These are phyloP conservation scores for Beauveria varroae DNA, from an alignment of 2,329 filamentous ascomycete genomes.

Conservation along the genomic window DNA sequence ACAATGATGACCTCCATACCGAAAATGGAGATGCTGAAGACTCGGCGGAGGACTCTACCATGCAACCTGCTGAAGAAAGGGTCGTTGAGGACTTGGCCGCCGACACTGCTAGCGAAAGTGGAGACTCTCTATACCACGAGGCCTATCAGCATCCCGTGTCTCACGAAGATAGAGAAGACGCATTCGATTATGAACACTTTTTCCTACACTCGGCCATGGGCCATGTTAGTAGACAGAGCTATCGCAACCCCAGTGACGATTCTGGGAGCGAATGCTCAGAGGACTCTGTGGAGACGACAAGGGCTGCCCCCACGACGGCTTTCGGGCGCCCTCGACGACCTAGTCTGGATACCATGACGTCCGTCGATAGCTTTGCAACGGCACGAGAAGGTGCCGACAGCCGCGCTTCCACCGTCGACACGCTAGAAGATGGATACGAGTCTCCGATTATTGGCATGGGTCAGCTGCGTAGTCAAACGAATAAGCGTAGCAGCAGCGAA, in stretches of 20 bases:
- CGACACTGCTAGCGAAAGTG: constrained; percentile 52
- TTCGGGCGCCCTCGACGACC: constrained; percentile 35
- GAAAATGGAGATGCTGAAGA: constrained; percentile 22
- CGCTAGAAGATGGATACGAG: constrained; percentile 8
- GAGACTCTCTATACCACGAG: constrained; percentile 57
- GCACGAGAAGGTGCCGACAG: constrained; percentile 43
- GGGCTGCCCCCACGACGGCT: constrained; percentile 33
- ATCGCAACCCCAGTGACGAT: constrained; percentile 28
- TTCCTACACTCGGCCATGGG: constrained; percentile 91
- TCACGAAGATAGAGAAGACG: constrained; percentile 89
- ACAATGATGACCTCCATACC: constrained; percentile 31
- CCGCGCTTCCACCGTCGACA: constrained; percentile 21
- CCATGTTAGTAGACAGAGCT: constrained; percentile 47
- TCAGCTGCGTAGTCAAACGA: not conserved
- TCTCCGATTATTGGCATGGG: constrained; percentile 4
- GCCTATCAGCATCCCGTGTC: constrained; percentile 54
- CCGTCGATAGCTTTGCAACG: constrained; percentile 49
- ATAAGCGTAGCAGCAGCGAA: constrained; percentile 7
- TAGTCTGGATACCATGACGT: constrained; percentile 44
- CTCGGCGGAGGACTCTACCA: not conserved
- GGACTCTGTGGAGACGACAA: constrained; percentile 54
- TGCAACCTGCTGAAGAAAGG: not conserved
- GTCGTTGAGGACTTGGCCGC: constrained; percentile 18
- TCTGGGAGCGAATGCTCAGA: constrained; percentile 50
- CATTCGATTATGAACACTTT: constrained; percentile 95